Evolutionary conservation across 768 basidiomycete genomes (phyloP).

Genomic region (Boletus sp.): DNA sequence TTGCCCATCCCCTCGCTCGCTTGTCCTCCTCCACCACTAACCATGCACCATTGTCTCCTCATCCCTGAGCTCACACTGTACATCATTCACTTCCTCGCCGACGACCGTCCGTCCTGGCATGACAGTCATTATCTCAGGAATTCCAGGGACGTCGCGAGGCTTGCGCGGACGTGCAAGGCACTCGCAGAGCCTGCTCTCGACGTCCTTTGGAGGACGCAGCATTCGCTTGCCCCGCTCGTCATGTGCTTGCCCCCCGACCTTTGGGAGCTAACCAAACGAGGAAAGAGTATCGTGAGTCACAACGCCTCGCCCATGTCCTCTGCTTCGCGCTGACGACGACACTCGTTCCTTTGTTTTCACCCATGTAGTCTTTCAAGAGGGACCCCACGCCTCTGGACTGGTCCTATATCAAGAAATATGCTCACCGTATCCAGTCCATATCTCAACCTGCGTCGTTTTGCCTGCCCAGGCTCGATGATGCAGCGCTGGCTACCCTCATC

Average conservation of each 20-base stretch:
- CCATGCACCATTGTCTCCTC: constrained; percentile 31
- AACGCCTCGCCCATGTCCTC: background rate
- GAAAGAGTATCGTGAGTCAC: constrained; percentile 23
- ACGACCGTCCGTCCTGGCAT: constrained; percentile 16
- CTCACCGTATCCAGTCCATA: constrained; percentile 22
- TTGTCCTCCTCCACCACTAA: background rate
- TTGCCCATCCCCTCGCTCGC: background rate
- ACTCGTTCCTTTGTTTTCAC: background rate
- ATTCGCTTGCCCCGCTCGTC: constrained; percentile 27
- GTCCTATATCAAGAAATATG: constrained; percentile 21
- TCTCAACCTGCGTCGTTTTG: constrained; percentile 22
- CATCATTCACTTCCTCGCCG: constrained; percentile 25
- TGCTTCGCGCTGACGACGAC: background rate
- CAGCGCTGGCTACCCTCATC: constrained; percentile 20
- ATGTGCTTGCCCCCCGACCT: constrained; percentile 27
- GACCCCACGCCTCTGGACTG: constrained; percentile 21
- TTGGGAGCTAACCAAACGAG: constrained; percentile 21
- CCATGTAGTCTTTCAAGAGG: constrained; percentile 22
- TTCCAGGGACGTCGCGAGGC: constrained; percentile 22
- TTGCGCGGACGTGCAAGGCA: constrained; percentile 29
- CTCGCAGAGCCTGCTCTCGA: constrained; percentile 30
- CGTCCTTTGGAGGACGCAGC: constrained; percentile 30
- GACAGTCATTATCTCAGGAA: constrained; percentile 20
- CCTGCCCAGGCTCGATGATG: constrained; percentile 25
- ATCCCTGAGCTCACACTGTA: constrained; percentile 25